Percentiles rank a stretch among this genome's conserved stretches.
phyloP scores from a whole-genome alignment of 768 basidiomycete species.

The Cyclocybe cylindracea region DNA sequence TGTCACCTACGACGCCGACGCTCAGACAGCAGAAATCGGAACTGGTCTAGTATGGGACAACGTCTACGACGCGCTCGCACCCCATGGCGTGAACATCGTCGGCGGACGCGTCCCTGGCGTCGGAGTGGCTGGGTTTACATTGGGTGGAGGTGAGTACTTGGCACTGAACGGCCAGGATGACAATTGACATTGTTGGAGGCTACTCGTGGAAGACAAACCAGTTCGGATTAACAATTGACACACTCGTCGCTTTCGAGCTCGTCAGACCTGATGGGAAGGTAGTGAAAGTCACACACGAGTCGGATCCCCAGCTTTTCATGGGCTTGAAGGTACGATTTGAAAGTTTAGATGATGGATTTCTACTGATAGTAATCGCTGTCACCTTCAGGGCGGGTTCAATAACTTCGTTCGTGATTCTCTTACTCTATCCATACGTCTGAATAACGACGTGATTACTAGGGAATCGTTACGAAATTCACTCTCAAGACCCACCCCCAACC shows the following conservation, averaged over 20 bases:
- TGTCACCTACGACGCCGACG: slow-evolving; percentile 38
- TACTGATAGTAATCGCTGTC: too few species aligned
- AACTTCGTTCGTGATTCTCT: too few species aligned
- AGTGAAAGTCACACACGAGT: slow-evolving; percentile 15
- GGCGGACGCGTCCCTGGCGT: slow-evolving; percentile 61
- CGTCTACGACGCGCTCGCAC: slow-evolving; percentile 53
- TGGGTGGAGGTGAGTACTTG: slow-evolving; percentile 54
- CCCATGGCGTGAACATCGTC: slow-evolving; percentile 52
- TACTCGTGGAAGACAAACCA: slow-evolving; percentile 66
- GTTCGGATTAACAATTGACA: slow-evolving; percentile 55
- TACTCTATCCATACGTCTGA: too few species aligned
- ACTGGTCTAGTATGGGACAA: slow-evolving; percentile 66
- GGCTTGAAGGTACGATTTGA: too few species aligned
- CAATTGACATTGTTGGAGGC: slow-evolving; percentile 39
- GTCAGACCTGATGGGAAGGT: slow-evolving; percentile 53
- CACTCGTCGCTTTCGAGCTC: slow-evolving; percentile 48
- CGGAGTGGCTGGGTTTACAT: slow-evolving; percentile 58
- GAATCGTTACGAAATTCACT: slow-evolving; percentile 60
- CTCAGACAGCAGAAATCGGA: slow-evolving; percentile 43
- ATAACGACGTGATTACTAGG: slow-evolving; percentile 23
- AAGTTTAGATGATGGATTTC: too few species aligned
- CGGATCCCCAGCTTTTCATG: too few species aligned
- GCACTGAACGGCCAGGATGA: slow-evolving; percentile 26
- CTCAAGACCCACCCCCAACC: slow-evolving; percentile 55
- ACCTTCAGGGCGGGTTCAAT: too few species aligned